Percentiles rank a stretch among this genome's conserved stretches.
Conservation (phyloP, 257 asterid species). For the Penstemon barbatus region DNA sequence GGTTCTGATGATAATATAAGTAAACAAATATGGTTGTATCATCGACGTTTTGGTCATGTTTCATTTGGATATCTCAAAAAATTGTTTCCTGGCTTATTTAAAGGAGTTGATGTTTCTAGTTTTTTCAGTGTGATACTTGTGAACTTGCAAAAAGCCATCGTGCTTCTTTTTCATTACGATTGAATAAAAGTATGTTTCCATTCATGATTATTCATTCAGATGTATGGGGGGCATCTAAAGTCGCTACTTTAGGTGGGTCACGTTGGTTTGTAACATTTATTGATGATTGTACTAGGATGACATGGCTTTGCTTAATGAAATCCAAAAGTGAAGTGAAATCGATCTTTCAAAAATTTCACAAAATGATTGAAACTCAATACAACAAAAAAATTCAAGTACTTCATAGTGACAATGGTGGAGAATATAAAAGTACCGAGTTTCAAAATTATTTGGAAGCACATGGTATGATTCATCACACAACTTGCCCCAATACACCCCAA, state of each 20-base stretch:
- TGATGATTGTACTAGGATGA: not conserved
- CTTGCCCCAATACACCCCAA: not conserved
- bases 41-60: no score
- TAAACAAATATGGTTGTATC: no score
- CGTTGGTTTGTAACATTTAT: not conserved
- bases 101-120: no score
- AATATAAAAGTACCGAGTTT: no score
- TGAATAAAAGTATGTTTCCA: not conserved
- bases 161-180: no score
- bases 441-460: not conserved
- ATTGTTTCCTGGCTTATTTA: no score
- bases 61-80: no score
- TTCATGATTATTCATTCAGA: not conserved
- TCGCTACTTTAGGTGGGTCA: not conserved
- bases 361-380: no score
- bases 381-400: not conserved
- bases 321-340: not conserved
- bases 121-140: no score
- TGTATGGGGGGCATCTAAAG: constrained; percentile 2
- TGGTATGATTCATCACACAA: not conserved
- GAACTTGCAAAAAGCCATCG: no score
- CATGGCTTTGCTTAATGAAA: not conserved
- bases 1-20: no score
- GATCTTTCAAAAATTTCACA: no score
- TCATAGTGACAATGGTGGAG: not conserved